Evolutionary conservation across 1,284 basidiomycete genomes (phyloP).

Genomic region (Thelephora terrestris): DNA sequence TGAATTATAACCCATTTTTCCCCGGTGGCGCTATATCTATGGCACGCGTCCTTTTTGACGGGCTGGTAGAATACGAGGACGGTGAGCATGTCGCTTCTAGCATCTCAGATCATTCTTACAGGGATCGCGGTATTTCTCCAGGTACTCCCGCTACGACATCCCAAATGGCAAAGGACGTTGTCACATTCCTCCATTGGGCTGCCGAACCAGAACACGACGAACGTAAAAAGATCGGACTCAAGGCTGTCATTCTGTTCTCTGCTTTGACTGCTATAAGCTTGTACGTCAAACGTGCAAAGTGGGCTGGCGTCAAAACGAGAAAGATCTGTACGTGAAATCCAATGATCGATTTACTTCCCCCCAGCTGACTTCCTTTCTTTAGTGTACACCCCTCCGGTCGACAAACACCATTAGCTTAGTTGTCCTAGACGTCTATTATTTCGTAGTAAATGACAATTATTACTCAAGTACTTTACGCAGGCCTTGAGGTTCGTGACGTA

Average conservation of each 20-base stretch:
- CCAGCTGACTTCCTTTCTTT: conserved; percentile 11
- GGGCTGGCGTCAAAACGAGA: conserved; percentile 85
- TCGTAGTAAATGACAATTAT: no score
- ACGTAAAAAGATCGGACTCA: conserved; percentile 92
- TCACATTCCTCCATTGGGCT: conserved; percentile 91
- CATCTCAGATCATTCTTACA: not conserved
- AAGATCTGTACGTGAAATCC: conserved; percentile 62
- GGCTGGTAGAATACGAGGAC: conserved; percentile 91
- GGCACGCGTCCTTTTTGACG: conserved; percentile 95
- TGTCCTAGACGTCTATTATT: no score
- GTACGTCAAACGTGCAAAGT: conserved; percentile 94
- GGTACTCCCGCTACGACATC: conserved; percentile 94
- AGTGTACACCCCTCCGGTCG: no score
- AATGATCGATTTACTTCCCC: conserved; percentile 1
- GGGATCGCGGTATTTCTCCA: conserved; percentile 20
- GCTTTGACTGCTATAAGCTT: conserved; percentile 73
- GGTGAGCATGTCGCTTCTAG: conserved; percentile 32
- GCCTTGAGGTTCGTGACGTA: no score
- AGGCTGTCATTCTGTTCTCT: conserved; percentile 88
- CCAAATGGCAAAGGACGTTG: conserved; percentile 99
- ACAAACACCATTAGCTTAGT: no score
- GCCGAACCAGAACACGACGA: conserved; percentile 98
- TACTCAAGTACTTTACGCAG: no score
- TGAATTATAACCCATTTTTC: conserved; percentile 99
- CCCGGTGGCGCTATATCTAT: conserved; percentile 97